Base-by-base conservation (phyloP, 2,329 filamentous ascomycete genomes). In the Rhexocercosporidium sp. region DNA sequence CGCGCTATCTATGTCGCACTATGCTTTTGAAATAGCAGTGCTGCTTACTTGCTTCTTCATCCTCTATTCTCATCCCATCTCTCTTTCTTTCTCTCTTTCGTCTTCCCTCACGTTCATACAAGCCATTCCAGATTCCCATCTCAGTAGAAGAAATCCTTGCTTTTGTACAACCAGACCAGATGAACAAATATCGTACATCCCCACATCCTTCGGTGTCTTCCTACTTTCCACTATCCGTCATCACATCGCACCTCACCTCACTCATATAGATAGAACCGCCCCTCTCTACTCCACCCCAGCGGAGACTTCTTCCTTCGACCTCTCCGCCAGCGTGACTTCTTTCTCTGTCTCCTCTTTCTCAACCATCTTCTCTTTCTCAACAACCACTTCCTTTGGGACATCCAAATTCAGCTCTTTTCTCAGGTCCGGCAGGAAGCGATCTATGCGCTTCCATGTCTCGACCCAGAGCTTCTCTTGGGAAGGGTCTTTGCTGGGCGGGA, bases 401-500 rank as follows among this genome's bases (percentile, higher is more conserved):
- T 89, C 87, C 7, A 88, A 74, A 37, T 83, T 83, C 54, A 90
- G 76, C 62, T 90, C 87, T 51, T 78, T 83, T 61, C 83, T 82
- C 60, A 90, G 75, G 61, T 89, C 87, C 0, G 88, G 88, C 62
- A 90, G 72, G 77, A 90, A 90, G 14, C 88, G 82, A 73, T 90
- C 87, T 67, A 90, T 87, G 37, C 88, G 82, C 75, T 89, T 89
- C 88, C 85, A 89, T 3, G 84, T 90, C 77, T 90, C 88, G 16
- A 79, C 81, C 87, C 83, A 90, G 20, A 89, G 81, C 74, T 82
- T 83, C 77, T 84, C 84, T 73, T 86, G 85, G 5, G 80, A 81
- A 1, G 83, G 76, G 69, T 90, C 85, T 72, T 85, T 79, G 70
- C 80, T 83, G 14, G 92, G 92, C 1, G 92, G 86, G 0, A 93